phyloP scores from a whole-genome alignment of 768 basidiomycete genomes.

The Trametes gibbosa region DNA sequence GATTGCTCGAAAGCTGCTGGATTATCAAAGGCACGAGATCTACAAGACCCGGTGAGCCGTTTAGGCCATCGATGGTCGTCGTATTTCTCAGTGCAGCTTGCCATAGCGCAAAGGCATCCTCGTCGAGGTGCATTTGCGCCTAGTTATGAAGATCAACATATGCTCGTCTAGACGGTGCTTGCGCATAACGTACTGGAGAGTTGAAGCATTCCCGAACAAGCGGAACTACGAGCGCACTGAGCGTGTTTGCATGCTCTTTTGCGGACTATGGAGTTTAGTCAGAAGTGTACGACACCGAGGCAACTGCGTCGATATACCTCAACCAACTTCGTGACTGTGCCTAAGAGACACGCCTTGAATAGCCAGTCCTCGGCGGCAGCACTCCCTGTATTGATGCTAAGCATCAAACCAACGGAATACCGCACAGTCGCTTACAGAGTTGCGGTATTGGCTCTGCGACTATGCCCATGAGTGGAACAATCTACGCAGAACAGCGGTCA shows the following conservation, averaged over 20 bases:
- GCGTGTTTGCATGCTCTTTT: slow-evolving; percentile 37
- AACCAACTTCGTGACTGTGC: slow-evolving; percentile 66
- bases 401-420: background rate
- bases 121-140: slow-evolving; percentile 70
- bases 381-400: slow-evolving; percentile 47
- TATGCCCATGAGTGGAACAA: slow-evolving; percentile 59
- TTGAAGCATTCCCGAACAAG: slow-evolving; percentile 27
- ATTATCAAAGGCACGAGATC: slow-evolving; percentile 66
- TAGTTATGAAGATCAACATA: slow-evolving; percentile 33
- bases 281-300: too few species aligned
- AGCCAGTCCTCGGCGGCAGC: slow-evolving; percentile 65
- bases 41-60: slow-evolving; percentile 50
- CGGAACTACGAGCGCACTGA: slow-evolving; percentile 22
- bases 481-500: slow-evolving; percentile 38
- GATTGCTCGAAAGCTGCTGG: slow-evolving; percentile 58
- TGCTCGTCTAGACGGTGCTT: background rate
- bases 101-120: slow-evolving; percentile 80
- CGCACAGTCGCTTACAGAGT: slow-evolving; percentile 52
- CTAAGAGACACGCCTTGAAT: slow-evolving; percentile 69
- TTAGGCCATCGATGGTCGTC: slow-evolving; percentile 44
- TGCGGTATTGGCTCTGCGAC: slow-evolving; percentile 65
- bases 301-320: slow-evolving; percentile 42
- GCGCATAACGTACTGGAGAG: slow-evolving; percentile 19
- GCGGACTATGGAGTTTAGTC: slow-evolving; percentile 50
- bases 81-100: slow-evolving; percentile 66